These are phyloP conservation scores for Opeltia flavorubescens DNA, from an alignment of 495 filamentous ascomycete species.

Conservation along the genomic window DNA sequence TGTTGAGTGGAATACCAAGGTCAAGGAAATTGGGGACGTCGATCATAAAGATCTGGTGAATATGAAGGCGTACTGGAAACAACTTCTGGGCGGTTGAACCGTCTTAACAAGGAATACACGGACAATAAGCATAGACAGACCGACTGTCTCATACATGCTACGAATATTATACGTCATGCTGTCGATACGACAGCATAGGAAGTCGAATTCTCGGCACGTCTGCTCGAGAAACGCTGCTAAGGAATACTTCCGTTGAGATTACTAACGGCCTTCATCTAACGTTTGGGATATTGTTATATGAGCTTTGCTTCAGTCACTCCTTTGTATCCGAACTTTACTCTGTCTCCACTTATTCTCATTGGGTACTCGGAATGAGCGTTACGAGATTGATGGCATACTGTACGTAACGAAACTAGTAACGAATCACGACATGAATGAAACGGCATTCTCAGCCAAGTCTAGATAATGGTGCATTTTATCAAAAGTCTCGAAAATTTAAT, in stretches of 20 bases:
- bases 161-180: not conserved
- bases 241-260: too few relatives aligned
- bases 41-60: conserved; percentile 15
- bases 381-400: not conserved
- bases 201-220: too few relatives aligned
- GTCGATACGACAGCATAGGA: too few relatives aligned
- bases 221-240: too few relatives aligned
- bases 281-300: not conserved
- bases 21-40: conserved; percentile 24
- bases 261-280: not conserved
- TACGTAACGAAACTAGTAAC: too few relatives aligned
- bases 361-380: not conserved
- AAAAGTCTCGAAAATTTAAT: too few relatives aligned
- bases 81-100: not conserved
- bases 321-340: too few relatives aligned
- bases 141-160: not conserved
- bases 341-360: too few relatives aligned
- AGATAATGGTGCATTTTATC: too few relatives aligned
- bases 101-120: not conserved
- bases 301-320: too few relatives aligned
- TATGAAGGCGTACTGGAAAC: conserved; percentile 16
- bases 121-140: not conserved
- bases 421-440: not conserved
- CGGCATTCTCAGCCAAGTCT: too few relatives aligned
- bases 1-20: conserved; percentile 33